Evolutionary conservation across 495 filamentous ascomycete genomes (phyloP).

Genomic region (Penicillium pancosmium): DNA sequence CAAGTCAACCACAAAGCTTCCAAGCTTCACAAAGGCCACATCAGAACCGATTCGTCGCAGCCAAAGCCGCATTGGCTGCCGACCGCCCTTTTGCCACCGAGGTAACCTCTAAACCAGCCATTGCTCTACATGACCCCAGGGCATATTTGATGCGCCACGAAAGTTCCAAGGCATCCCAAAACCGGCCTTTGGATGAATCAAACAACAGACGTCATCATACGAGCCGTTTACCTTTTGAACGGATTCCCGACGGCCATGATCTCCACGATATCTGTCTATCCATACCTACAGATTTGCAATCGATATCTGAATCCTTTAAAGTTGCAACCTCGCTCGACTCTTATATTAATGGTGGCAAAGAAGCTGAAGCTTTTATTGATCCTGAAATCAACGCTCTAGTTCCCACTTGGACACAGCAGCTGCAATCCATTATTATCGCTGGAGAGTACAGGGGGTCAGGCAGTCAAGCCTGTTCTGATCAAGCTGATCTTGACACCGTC

Average conservation of each 20-base stretch:
- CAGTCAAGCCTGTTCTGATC: not conserved
- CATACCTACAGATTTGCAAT: constrained; percentile 9
- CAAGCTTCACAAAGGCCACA: constrained; percentile 33
- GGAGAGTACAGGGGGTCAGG: not conserved
- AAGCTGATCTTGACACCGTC: not conserved
- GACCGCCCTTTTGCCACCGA: constrained; percentile 10
- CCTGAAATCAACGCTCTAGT: not conserved
- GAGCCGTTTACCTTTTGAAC: constrained; percentile 40
- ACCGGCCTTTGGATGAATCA: constrained; percentile 14
- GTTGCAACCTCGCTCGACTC: constrained; percentile 13
- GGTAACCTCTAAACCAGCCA: not conserved
- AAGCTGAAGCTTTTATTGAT: too few relatives aligned
- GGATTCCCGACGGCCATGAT: constrained; percentile 34
- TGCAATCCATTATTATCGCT: not conserved
- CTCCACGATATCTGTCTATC: constrained; percentile 29
- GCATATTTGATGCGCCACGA: constrained; percentile 40
- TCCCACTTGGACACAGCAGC: not conserved
- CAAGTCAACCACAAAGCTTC: constrained; percentile 9
- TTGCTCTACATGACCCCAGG: constrained; percentile 38
- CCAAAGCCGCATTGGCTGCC: constrained; percentile 36
- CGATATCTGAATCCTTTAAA: constrained; percentile 11
- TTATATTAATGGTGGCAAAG: constrained; percentile 16
- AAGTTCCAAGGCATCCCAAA: not conserved
- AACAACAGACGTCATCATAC: constrained; percentile 29
- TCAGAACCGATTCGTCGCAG: constrained; percentile 41